Percentiles rank a stretch among this genome's conserved stretches.
Conservation (phyloP, 148 eudicot species). For the Persicaria tinctoria region DNA sequence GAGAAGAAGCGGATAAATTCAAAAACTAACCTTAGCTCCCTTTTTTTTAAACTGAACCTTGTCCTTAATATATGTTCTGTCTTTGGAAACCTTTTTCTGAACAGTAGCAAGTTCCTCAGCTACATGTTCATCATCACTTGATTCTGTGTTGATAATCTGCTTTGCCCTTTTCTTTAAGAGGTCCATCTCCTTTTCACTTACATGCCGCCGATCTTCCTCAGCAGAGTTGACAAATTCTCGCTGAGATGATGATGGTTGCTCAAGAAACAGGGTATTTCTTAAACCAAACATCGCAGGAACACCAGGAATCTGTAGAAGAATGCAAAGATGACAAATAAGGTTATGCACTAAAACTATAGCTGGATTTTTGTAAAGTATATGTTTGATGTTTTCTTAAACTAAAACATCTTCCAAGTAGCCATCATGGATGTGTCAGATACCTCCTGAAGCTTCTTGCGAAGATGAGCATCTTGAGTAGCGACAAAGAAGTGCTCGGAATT, state of each 20-base stretch:
- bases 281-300: slow-evolving; percentile 74
- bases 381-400: not conserved
- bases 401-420: too few species aligned
- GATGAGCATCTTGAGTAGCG: slow-evolving; percentile 67
- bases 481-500: slow-evolving; percentile 89
- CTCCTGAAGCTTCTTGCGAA: slow-evolving; percentile 60
- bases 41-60: slow-evolving; percentile 61
- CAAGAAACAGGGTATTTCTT: slow-evolving; percentile 61
- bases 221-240: too few species aligned
- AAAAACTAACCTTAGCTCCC: slow-evolving; percentile 50
- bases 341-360: too few species aligned
- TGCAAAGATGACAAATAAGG: not conserved
- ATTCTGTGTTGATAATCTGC: slow-evolving; percentile 17
- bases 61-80: slow-evolving; percentile 35
- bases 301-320: slow-evolving; percentile 52
- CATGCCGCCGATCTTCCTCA: slow-evolving; percentile 20
- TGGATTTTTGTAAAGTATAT: not conserved
- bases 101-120: slow-evolving; percentile 11
- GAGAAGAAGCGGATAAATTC: too few species aligned
- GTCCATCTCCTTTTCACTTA: slow-evolving; percentile 27
- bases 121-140: slow-evolving; percentile 25
- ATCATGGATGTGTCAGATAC: slow-evolving; percentile 20
- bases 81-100: slow-evolving; percentile 24
- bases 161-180: slow-evolving; percentile 37
- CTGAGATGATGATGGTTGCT: slow-evolving; percentile 26